Conservation (phyloP, 1,284 basidiomycete genomes). For the Boletus albobrunnescens region DNA sequence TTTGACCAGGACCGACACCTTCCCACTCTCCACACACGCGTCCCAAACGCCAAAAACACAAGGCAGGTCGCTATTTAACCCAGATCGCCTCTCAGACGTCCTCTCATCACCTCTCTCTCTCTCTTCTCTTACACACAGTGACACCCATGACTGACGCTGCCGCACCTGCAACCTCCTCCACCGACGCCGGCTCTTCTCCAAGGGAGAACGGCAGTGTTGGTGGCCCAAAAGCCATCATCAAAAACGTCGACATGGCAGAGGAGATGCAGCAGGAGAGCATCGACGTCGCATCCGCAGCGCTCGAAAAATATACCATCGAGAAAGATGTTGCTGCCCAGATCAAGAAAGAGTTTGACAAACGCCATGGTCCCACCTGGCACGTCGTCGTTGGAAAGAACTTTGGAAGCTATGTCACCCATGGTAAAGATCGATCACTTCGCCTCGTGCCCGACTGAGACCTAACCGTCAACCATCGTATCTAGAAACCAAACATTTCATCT, state of each 20-base stretch:
- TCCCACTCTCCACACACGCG: constrained; percentile 5
- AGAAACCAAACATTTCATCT: constrained; percentile 98
- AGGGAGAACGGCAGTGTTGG: constrained; percentile 41
- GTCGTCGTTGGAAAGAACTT: constrained; percentile 98
- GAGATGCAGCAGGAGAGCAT: constrained; percentile 94
- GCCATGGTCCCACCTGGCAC: constrained; percentile 94
- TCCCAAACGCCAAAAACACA: constrained; percentile 18
- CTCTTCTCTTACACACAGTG: not conserved
- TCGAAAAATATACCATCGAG: constrained; percentile 91
- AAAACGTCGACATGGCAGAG: constrained; percentile 95
- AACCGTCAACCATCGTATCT: constrained; percentile 20
- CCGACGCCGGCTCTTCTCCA: constrained; percentile 47
- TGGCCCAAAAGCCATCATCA: constrained; percentile 82
- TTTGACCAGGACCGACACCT: not conserved
- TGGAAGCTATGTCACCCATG: constrained; percentile 96
- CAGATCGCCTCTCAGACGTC: not conserved
- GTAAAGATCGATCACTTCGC: constrained; percentile 38
- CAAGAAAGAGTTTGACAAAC: constrained; percentile 95
- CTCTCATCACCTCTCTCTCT: not conserved
- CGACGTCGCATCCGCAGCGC: constrained; percentile 79
- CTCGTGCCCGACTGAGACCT: constrained; percentile 7
- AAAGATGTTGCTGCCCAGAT: constrained; percentile 97
- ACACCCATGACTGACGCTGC: constrained; percentile 56
- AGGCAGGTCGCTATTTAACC: constrained; percentile 33
- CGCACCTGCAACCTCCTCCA: constrained; percentile 50